Base-by-base conservation (phyloP, 192 early-diverging fungal species). In the Podochytrium sp. region DNA sequence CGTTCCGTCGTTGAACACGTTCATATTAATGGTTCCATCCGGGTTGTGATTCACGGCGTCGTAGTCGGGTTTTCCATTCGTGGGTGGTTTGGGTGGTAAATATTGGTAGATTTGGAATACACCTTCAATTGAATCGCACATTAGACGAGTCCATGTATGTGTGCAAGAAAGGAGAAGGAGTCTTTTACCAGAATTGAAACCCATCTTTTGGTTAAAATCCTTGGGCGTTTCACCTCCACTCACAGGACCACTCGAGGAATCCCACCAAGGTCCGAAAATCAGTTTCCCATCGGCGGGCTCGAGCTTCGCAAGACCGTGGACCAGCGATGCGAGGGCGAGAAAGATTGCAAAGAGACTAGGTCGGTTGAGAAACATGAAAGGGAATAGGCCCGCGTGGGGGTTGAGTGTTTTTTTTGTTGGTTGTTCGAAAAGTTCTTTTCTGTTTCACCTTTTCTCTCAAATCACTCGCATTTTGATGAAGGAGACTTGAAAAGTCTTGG, bases 91-190 rank as follows among this genome's bases (percentile, higher is more conserved):
- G 23, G 34, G 66, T 12, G 66, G 66, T 27, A 69, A 25, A 18
- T 69, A 51, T 33, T 69, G 66, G 20, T 69, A 69, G 18, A 55
- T 20, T 55, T 69, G 66, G 35, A 69, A 69, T n/a, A 55, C 66
- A 25, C 64, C 64, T 66, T 37, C 27, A 14, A 2, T 16, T n/a
- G 38, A 57, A 14, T 57, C 29, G 1, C 30, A 37, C 30, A 62
- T 2, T 37, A 29, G 29, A 29, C 12, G 20, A 62, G 14, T 12
- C 14, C 7, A 29, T 12, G 38, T 16, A 38, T 14, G 20, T 37
- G 12, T n/a, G n/a, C n/a, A n/a, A n/a, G 37, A 14, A 38, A 62
- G 14, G 25, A 50, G 12, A 66, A 6, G 23, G 7, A 10, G 50
- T 49, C 25, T 10, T 20, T 27, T 32, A 69, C 66, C 40, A 34